Evolutionary conservation across 1,284 basidiomycete species (phyloP), one percentile per base, ranked within the genome.

Genomic region (Malassezia furfur): DNA sequence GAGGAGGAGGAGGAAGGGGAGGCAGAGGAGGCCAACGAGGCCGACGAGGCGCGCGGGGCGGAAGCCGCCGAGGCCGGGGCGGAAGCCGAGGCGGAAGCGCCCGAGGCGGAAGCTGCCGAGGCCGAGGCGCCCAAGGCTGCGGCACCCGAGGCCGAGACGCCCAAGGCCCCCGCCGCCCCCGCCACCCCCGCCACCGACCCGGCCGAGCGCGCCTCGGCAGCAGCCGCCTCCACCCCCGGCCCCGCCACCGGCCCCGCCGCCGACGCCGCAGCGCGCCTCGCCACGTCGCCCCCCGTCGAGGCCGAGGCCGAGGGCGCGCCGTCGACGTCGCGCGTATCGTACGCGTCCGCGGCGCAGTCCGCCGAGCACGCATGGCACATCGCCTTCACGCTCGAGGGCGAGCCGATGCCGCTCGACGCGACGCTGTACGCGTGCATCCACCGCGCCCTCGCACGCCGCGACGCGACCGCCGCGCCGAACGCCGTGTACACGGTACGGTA

Each of bases 401-500:
- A 88, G 57, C 78, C 82, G 14, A 78, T 98, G 22, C 84, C 85
- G 0, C 77, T 93, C 58, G 86, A 91, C 71, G 81, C 93, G 58
- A 98, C 94, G 0, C 85, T 99, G 55, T 98, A 94, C 69, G 91
- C 91, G 3, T 91, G 90, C 0, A 85, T 96, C 39, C 90, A 96
- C 74, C 85, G 87, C 61, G 15, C 17, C 22, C 39, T 34, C 28
- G 32, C 25, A 17, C 15, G 19, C 86, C 17, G 71, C 85, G 86
- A 5, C 25, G 32, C 12, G 12, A 21, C n/a, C 9, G 15, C 11
- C n/a, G 14, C n/a, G 32, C 15, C 25, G 15, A 6, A 31, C 15
- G 19, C 43, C 15, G 79, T 91, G 10, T 90, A 93, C 72, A 88
- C 86, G 4, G 82, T 98, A 70, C 90, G 87, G 72, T 98, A 86